Conservation (phyloP, 2,329 filamentous ascomycete species). For the Coleophoma crateriformis region DNA sequence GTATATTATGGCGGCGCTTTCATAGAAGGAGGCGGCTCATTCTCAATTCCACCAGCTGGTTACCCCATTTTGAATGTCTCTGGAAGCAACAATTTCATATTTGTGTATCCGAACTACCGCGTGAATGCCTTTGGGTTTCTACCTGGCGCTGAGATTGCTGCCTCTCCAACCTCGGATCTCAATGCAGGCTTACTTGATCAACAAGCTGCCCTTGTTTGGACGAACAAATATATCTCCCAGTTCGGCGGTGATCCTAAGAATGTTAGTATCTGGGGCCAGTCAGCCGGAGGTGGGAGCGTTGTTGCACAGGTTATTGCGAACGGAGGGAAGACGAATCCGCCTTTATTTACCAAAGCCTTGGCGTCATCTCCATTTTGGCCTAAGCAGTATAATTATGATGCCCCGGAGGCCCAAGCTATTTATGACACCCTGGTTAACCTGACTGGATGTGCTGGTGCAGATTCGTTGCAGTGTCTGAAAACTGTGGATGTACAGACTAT, state of each 20-base stretch:
- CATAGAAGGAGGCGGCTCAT: conserved; percentile 49
- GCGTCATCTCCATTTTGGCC: conserved; percentile 47
- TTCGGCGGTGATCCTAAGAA: conserved; percentile 54
- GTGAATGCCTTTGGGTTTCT: conserved; percentile 67
- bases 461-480: conserved; percentile 51
- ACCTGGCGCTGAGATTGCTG: conserved; percentile 44
- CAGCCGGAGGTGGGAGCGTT: conserved; percentile 47
- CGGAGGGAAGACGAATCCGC: conserved; percentile 31
- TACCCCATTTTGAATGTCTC: conserved; percentile 55
- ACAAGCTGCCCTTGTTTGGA: conserved; percentile 51
- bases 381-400: conserved; percentile 45
- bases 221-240: conserved; percentile 47
- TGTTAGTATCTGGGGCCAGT: conserved; percentile 57
- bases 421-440: conserved; percentile 39
- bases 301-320: conserved; percentile 47
- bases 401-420: conserved; percentile 34
- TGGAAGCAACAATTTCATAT: conserved; percentile 41
- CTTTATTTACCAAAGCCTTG: conserved; percentile 44
- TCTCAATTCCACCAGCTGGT: conserved; percentile 47
- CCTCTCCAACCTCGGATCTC: conserved; percentile 43
- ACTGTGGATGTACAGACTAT: conserved; percentile 44
- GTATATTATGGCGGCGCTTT: conserved; percentile 58
- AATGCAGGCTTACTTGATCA: conserved; percentile 63
- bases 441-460: conserved; percentile 33
- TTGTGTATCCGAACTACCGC: conserved; percentile 57